Percentiles rank a stretch among this genome's conserved stretches.
phyloP scores from a whole-genome alignment of 2,329 filamentous ascomycete genomes.

The Nannizziopsis barbatae region DNA sequence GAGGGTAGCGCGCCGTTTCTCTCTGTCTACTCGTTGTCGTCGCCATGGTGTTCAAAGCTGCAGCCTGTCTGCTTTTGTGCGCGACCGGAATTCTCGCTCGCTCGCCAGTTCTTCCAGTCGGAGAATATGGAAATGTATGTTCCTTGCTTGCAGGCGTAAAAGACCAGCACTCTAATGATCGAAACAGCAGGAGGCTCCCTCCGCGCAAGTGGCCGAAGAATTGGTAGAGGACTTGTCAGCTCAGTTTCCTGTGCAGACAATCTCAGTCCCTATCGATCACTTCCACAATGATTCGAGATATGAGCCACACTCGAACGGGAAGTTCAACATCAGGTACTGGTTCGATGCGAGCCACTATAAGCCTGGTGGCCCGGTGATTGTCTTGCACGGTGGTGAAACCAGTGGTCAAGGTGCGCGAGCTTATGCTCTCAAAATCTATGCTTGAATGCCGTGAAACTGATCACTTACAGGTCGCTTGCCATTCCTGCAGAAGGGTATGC shows the following conservation, averaged over 20 bases:
- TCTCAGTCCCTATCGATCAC: conserved; percentile 59
- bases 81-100: conserved; percentile 11
- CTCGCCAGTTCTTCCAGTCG: conserved; percentile 7
- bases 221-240: conserved; percentile 14
- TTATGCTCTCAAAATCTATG: not conserved
- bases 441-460: not conserved
- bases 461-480: conserved; percentile 46
- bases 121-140: conserved; percentile 6
- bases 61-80: conserved; percentile 10
- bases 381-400: conserved; percentile 63
- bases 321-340: conserved; percentile 68
- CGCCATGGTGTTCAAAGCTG: conserved; percentile 13
- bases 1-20: not conserved
- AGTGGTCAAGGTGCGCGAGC: conserved; percentile 29
- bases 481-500: conserved; percentile 67
- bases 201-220: not conserved
- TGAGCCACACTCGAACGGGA: conserved; percentile 59
- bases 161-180: not conserved
- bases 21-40: not conserved
- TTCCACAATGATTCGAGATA: conserved; percentile 72
- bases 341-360: conserved; percentile 68
- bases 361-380: conserved; percentile 67
- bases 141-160: too few species aligned
- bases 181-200: not conserved
- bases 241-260: conserved; percentile 40